Evolutionary conservation across 805 yeast species (phyloP).

Genomic region (Candida takata): DNA sequence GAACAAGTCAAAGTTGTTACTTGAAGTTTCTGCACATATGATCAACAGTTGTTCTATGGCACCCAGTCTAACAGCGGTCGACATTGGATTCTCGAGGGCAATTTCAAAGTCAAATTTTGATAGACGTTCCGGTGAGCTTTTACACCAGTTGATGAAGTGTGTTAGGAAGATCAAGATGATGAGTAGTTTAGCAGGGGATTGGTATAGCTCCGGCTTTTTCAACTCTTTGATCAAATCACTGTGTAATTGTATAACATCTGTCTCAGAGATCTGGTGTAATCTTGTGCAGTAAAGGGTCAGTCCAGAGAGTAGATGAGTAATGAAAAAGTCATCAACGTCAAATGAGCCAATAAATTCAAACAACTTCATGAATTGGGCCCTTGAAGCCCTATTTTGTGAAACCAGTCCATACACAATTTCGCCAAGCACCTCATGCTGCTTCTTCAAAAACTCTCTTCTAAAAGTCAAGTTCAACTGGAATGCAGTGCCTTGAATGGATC

Average conservation of each 20-base stretch:
- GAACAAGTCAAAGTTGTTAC: slow-evolving; percentile 38
- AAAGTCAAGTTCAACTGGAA: slow-evolving; percentile 45
- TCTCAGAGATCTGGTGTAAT: slow-evolving; percentile 29
- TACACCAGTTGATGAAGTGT: slow-evolving; percentile 63
- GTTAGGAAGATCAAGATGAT: slow-evolving; percentile 47
- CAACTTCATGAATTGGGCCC: slow-evolving; percentile 32
- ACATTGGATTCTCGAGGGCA: slow-evolving; percentile 54
- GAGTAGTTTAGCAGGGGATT: slow-evolving; percentile 42
- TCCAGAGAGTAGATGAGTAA: slow-evolving; percentile 59
- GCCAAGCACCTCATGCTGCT: slow-evolving; percentile 66
- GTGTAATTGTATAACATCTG: slow-evolving; percentile 34
- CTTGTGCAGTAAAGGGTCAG: slow-evolving; percentile 39
- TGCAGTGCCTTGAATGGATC: slow-evolving; percentile 36
- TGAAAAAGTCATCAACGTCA: slow-evolving; percentile 54
- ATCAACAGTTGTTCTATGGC: slow-evolving; percentile 64
- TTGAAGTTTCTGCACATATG: slow-evolving; percentile 50
- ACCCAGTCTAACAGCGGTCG: slow-evolving; percentile 51
- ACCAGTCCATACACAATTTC: slow-evolving; percentile 52
- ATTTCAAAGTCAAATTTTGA: slow-evolving; percentile 44
- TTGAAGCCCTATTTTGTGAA: slow-evolving; percentile 28
- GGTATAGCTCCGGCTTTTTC: slow-evolving; percentile 35
- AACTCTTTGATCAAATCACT: slow-evolving; percentile 29
- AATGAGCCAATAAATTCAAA: slow-evolving; percentile 41
- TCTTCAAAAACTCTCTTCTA: slow-evolving; percentile 54
- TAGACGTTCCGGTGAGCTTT: slow-evolving; percentile 36